These are phyloP conservation scores for Ogataea polymorpha DNA, from an alignment of 805 yeast species.

Conservation along the genomic window DNA sequence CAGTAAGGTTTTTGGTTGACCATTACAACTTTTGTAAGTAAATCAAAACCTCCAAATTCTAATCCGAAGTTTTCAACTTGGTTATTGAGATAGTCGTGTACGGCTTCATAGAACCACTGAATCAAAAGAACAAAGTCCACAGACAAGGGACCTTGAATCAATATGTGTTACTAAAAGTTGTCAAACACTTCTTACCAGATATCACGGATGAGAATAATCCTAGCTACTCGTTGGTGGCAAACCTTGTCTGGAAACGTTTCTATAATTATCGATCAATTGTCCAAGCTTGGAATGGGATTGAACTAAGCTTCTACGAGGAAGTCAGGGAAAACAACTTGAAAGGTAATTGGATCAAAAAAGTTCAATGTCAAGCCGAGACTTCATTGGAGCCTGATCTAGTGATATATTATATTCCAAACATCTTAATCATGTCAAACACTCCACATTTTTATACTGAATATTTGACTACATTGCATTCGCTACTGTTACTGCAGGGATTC, in stretches of 20 bases:
- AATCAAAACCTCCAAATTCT: background rate
- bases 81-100: conserved; percentile 25
- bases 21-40: conserved; percentile 23
- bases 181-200: conserved; percentile 21
- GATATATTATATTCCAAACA: conserved; percentile 44
- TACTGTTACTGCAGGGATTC: conserved; percentile 48
- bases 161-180: conserved; percentile 20
- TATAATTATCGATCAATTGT: conserved; percentile 30
- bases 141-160: conserved; percentile 32
- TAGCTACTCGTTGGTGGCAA: conserved; percentile 28
- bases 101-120: conserved; percentile 32
- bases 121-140: conserved; percentile 26
- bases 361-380: conserved; percentile 32
- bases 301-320: conserved; percentile 29
- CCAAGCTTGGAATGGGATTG: conserved; percentile 36
- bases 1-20: conserved; percentile 17
- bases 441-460: conserved; percentile 46
- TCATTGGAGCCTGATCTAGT: conserved; percentile 36
- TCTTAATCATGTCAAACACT: conserved; percentile 32
- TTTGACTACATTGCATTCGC: conserved; percentile 37
- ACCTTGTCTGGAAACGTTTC: conserved; percentile 31
- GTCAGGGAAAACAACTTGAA: conserved; percentile 6
- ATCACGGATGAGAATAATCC: conserved; percentile 19
- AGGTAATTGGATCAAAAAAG: conserved; percentile 24
- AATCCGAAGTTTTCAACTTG: conserved; percentile 20